Percentiles rank a stretch among this genome's conserved stretches.
Conservation (phyloP, 2,329 filamentous ascomycete genomes). For the Mycosphaerella sp. region DNA sequence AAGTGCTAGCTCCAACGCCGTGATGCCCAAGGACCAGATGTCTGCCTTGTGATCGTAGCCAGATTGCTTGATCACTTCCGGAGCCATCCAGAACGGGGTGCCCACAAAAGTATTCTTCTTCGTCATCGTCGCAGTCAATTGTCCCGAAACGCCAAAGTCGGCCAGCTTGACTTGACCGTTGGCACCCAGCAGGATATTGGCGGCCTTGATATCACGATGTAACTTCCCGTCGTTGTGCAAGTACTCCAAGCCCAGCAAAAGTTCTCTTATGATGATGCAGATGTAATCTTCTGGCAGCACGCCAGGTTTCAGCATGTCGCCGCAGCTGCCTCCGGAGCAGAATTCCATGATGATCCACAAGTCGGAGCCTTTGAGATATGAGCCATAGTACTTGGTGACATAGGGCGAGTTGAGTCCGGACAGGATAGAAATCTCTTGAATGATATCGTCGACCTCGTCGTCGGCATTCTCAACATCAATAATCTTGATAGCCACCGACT, state of each 20-base stretch:
- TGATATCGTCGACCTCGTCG: constrained; percentile 98
- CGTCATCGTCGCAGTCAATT: constrained; percentile 95
- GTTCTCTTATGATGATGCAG: constrained; percentile 84
- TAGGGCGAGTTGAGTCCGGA: constrained; percentile 94
- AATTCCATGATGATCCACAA: constrained; percentile 99
- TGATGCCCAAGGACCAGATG: constrained; percentile 95
- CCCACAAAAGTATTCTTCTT: constrained; percentile 99
- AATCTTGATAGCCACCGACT: constrained; percentile 94
- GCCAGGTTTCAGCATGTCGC: constrained; percentile 91
- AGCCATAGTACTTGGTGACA: constrained; percentile 96
- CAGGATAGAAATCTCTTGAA: constrained; percentile 95
- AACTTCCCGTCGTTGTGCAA: constrained; percentile 93
- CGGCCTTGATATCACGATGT: constrained; percentile 96
- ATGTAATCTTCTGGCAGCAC: constrained; percentile 92
- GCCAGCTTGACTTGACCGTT: constrained; percentile 95
- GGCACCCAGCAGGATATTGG: constrained; percentile 81
- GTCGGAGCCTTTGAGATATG: constrained; percentile 90
- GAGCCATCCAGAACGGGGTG: constrained; percentile 99
- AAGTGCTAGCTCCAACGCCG: constrained; percentile 81
- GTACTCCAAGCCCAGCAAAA: constrained; percentile 86
- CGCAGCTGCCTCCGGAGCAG: constrained; percentile 92
- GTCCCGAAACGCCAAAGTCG: constrained; percentile 94
- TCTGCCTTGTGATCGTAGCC: constrained; percentile 98
- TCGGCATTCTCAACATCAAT: constrained; percentile 99
- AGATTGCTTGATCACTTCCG: constrained; percentile 96